Base-by-base conservation (phyloP, 257 asterid genomes). In the Oldenlandia corymbosa region DNA sequence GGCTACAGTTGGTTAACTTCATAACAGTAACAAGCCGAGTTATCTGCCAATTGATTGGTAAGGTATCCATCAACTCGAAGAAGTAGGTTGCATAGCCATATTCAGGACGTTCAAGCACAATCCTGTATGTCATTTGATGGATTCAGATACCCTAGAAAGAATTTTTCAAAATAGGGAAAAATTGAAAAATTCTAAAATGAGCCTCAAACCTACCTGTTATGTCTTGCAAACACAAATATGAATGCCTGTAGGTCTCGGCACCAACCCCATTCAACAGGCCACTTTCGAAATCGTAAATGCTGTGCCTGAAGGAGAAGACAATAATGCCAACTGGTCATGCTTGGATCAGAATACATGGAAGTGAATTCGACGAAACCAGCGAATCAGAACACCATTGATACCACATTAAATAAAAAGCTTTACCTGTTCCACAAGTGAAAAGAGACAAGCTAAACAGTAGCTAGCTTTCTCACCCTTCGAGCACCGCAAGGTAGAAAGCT, bases 231-330 rank as follows among this genome's bases (percentile, higher is more conserved):
- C 62, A 93, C 97, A 66, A 93, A 93, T 66, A 93, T 85, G 78
- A 93, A 93, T 23, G 97, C 84, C 74, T 84, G 96, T 60, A 93
- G 87, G 72, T 93, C 96, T 48, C 97, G 86, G 71, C 94, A 87
- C 99, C 99, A 93, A 45, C 99, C 99, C 99, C 99, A 93, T 79
- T 93, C 97, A 70, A 80, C 94, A 11, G 99, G 97, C 99, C 96
- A 90, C 30, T 83, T 77, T 46, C 95, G 81, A 65, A 84, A 85
- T 58, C 43, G 83, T 58, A 93, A 73, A 72, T 87, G 85, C 21
- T 83, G 82, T 50, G 97, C 94, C 97, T 93, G 55, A 37, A 68
- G 73, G 63, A 34, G 60, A 68, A 62, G 50, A 12, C 28, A 3
- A 23, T 13, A 55, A 54, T 43, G 36, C 16, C 12, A 47, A 18